Base-by-base conservation (phyloP, 2,329 filamentous ascomycete species). In the Curvularia eragrostidis region DNA sequence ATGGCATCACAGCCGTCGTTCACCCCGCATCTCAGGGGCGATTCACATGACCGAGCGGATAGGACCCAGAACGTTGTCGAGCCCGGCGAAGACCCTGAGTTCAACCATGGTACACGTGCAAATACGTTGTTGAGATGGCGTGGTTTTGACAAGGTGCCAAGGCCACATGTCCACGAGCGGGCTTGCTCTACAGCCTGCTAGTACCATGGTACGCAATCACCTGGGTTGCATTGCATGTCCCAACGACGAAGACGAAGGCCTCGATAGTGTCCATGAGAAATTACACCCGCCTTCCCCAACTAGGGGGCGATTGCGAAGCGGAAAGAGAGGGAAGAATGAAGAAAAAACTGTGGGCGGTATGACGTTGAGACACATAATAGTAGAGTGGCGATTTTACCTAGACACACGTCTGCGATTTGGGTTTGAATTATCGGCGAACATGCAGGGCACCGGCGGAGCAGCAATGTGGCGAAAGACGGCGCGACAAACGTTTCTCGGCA, bases 401-500 rank as follows among this genome's bases (percentile, higher is more conserved):
- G 39, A 42, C 6, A 42, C 39, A 42, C 26, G 3, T 34, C 18
- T 38, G 39, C 34, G 26, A 26, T 10, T 32, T 15, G 18, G 41
- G 32, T 39, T 19, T 54, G 32, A 42, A 42, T 26, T 42, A 39
- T 30, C 50, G 28, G 50, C 30, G 42, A 26, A 13, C 32, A 54
- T 60, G 52, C 51, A 61, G 52, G 59, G 53, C 42, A 56, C 15
- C 39, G 34, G 39, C 56, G 46, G 59, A 56, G 48, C 15, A 30
- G 42, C 12, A 3, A 48, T 32, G 56, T 59, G 59, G 59, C 59
- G 36, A 53, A 43, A 39, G 39, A 30, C 34, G 48, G 15, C 8
- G 41, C 28, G 23, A 38, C 32, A 38, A 47, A 41, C 56, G 62
- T 60, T 64, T 64, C 54, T 64, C 59, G 62, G 62, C 56, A 56